Base-by-base conservation (phyloP, 2,329 filamentous ascomycete species). In the Sclerotinia borealis region DNA sequence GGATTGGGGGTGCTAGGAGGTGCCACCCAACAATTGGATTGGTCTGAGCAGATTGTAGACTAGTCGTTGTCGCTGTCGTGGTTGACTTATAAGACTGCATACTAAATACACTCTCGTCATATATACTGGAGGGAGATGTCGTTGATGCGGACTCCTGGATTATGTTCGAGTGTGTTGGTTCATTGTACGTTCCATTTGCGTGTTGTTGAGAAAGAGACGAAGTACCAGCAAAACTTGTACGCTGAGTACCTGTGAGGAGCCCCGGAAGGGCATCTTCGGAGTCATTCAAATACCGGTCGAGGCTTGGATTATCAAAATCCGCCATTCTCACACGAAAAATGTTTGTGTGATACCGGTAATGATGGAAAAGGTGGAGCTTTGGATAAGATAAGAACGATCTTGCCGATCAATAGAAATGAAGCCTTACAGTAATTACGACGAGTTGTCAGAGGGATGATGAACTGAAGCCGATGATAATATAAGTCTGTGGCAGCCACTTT, bases 331-430 rank as follows among this genome's bases (percentile, higher is more conserved):
- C 29, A 31, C n/a, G 9, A 22, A 22, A n/a, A n/a, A n/a, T n/a
- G n/a, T n/a, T n/a, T n/a, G n/a, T n/a, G n/a, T n/a, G n/a, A n/a
- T n/a, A 36, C 36, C 15, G 27, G 25, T 17, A 45, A 22, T 47
- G 47, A 25, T 25, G 9, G 37, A 15, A 25, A 45, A 34, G 19
- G 59, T 13, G 49, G 49, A 36, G 31, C 22, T 29, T 25, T 56
- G 19, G 49, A 61, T 61, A 43, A 43, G 59, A 54, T 54, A 52
- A 61, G 49, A 34, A 61, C 4, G 50, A 51, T 43, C 34, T 41
- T 61, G 59, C 19, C 22, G 49, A 61, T 25, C 34, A 55, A 25
- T 27, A 17, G 54, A 10, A 54, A 52, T n/a, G 31, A 8, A 47
- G 34, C n/a, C 27, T 11, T 34, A 36, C n/a, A 19, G 19, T 6